These are phyloP conservation scores for Jackrogersella multiformis DNA, from an alignment of 495 filamentous ascomycete genomes.

Conservation along the genomic window DNA sequence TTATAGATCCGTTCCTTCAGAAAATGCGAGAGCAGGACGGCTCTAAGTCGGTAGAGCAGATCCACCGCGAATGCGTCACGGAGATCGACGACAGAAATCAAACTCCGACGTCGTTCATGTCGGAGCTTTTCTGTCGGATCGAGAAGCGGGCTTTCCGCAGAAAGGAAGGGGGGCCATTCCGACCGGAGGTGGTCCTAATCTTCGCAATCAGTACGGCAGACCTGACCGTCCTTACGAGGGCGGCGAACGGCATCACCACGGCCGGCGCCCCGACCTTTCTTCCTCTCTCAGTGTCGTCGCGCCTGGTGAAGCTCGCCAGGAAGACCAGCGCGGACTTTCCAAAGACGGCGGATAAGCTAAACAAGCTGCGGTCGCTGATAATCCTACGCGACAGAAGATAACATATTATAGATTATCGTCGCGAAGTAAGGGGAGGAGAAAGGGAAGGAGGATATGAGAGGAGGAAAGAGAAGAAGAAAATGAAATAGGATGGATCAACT, in stretches of 20 bases:
- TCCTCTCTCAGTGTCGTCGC: not conserved
- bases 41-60: not conserved
- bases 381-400: not conserved
- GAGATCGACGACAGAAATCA: not conserved
- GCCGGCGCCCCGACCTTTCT: not conserved
- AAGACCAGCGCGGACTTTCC: not conserved
- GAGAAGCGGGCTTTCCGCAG: not conserved
- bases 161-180: not conserved
- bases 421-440: too few species aligned
- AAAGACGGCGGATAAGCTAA: not conserved
- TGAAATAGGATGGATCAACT: too few species aligned
- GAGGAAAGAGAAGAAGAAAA: too few species aligned
- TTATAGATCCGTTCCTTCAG: too few species aligned
- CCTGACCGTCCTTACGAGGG: not conserved
- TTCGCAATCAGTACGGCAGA: not conserved
- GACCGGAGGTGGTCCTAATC: not conserved
- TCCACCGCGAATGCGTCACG: not conserved
- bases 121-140: not conserved
- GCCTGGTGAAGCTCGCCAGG: not conserved
- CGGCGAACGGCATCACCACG: not conserved
- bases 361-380: not conserved
- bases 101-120: not conserved
- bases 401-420: not conserved
- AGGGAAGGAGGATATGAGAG: too few species aligned
- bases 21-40: too few species aligned